phyloP scores from a whole-genome alignment of 768 basidiomycete genomes.

The Mycena galericulata region DNA sequence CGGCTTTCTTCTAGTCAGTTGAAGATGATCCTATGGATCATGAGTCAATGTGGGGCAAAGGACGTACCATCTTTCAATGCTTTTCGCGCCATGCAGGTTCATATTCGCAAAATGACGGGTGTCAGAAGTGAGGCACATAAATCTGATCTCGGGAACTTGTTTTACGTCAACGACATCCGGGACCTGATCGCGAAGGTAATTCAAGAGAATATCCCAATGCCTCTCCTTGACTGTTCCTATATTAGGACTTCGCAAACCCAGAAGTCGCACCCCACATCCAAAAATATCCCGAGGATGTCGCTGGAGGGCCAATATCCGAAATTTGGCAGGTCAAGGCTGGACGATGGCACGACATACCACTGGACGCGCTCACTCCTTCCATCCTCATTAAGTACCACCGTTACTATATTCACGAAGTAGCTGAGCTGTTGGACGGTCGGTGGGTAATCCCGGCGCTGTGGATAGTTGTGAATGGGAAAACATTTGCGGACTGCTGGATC shows the following conservation, averaged over 20 bases:
- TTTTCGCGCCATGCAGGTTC: slow-evolving; percentile 38
- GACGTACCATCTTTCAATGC: slow-evolving; percentile 44
- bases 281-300: slow-evolving; percentile 44
- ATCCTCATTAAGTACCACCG: slow-evolving; percentile 40
- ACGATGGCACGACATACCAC: slow-evolving; percentile 37
- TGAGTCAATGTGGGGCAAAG: slow-evolving; percentile 40
- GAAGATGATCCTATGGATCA: slow-evolving; percentile 47
- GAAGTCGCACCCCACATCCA: slow-evolving; percentile 39
- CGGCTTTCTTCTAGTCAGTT: slow-evolving; percentile 44
- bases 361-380: slow-evolving; percentile 39
- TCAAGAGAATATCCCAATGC: too few species aligned
- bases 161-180: slow-evolving; percentile 21
- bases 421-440: neutral
- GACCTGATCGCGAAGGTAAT: slow-evolving; percentile 20
- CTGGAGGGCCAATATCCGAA: slow-evolving; percentile 42
- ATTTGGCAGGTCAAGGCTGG: slow-evolving; percentile 43
- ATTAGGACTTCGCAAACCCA: slow-evolving; percentile 49
- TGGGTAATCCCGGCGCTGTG: slow-evolving; percentile 12
- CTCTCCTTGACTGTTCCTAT: neutral
- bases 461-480: neutral
- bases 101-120: slow-evolving; percentile 29
- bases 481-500: neutral
- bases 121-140: slow-evolving; percentile 21
- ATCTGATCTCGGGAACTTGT: slow-evolving; percentile 16
- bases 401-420: slow-evolving; percentile 32